Evolutionary conservation across 2,329 filamentous ascomycete species (phyloP), one percentile per base, ranked within the genome.

Genomic region (Drechslerella dactyloides): DNA sequence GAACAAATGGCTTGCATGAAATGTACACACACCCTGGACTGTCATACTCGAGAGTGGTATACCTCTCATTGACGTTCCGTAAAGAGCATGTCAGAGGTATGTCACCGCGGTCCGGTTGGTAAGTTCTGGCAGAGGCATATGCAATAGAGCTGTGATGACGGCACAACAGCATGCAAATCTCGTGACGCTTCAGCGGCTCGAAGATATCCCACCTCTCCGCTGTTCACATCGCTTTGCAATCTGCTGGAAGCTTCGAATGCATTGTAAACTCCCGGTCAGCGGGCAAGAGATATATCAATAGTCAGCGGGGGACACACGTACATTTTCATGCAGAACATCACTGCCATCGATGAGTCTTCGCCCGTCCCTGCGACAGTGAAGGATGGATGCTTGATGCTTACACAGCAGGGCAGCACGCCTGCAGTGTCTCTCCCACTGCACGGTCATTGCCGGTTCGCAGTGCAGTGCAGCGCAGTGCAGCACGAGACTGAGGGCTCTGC

Each of bases 231-330:
- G 40, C 15, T 5, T 15, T 15, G 52, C 44, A n/a, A 23, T 17
- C n/a, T 65, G 60, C 68, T 57, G 64, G 68, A 72, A 72, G 54
- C 68, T 72, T 72, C 66, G 52, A 69, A 54, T 46, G 23, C 19
- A 17, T 60, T 24, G 58, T 27, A 44, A 19, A 55, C n/a, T 13
- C 3, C 21, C 24, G 23, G 3, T 17, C 21, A 35, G 33, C 27
- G 27, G 27, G 8, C 27, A 8, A 33, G 27, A 3, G 27, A 33
- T 33, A 33, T 33, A 33, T 33, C 27, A 8, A 33, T 33, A 52
- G 44, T 60, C 51, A 51, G 44, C 33, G 13, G 19, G 44, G 44
- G 2, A 5, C 4, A 23, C 19, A 48, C 15, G 8, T 19, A 23
- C 15, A 15, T 4, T 17, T 37, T 5, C 15, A 48, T 21, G 44